Base-by-base conservation (phyloP, 768 basidiomycete species). In the Kockovaella imperatae region DNA sequence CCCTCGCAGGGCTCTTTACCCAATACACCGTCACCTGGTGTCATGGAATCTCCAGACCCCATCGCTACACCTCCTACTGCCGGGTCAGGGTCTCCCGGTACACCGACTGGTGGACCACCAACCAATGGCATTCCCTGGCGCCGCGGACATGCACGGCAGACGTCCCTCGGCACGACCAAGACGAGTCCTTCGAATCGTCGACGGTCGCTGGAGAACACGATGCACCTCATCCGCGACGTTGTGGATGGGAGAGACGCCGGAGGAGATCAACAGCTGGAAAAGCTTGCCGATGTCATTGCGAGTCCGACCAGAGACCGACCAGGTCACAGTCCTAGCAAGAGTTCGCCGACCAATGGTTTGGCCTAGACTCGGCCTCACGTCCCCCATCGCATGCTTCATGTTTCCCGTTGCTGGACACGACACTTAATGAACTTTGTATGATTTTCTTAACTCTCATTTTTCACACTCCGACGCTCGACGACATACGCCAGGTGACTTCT, bases 161-260 rank as follows among this genome's bases (percentile, higher is more conserved):
- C 83, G 42, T 90, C 87, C 64, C 71, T 96, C 53, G 93, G 93
- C 3, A 96, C 93, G 56, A 96, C 91, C 56, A 84, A 83, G 81
- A 93, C 91, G 42, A 10, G 23, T 7, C 93, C 95, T 13, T 90
- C 87, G 69, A 97, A 84, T 42, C 76, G 95, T 56, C 76, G 93
- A 72, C 76, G 93, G 69, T 88, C 86, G 68, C 71, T 97, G 69
- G 93, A 96, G 76, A 90, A 85, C 69, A 97, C 95, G 44, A 89
- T 91, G 77, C 83, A 83, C 53, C 79, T 96, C 68, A 93, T 97
- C 64, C 83, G 90, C 72, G 87, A 88, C 58, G 93, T 86, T 5
- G 81, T 84, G 72, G 90, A 93, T 43, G 86, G 86, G 26, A 82
- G 77, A 26, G 69, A 73, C 59, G 77, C 76, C 28, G 56, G 69